Evolutionary conservation across 2,329 filamentous ascomycete species (phyloP), one percentile per base, ranked within the genome.

Genomic region (Ascochyta fabae): DNA sequence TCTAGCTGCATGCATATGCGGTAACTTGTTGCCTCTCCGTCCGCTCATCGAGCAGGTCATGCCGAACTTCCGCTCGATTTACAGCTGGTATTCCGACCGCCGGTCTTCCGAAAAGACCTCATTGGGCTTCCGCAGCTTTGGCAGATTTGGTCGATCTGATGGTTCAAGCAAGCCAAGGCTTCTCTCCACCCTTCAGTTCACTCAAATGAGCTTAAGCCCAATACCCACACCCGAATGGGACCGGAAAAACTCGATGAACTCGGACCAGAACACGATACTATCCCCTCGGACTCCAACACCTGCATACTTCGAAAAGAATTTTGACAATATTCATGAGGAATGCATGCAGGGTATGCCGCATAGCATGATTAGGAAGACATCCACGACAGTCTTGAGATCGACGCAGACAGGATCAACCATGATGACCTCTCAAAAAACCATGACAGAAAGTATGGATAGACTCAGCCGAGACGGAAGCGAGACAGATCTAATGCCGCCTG

Each of bases 1-100:
- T 5, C 45, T 64, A 9, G 40, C 58, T 15, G 61, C 61, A 12
- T 64, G 58, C 27, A 54, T 61, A 6, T 61, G 58, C 22, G 61
- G 61, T 24, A 64, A 64, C 34, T 16, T 61, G 19, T 40, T 64
- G 35, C 48, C 61, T 13, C 56, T 64, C 15, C 60, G 60, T 13
- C 58, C 60, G 6, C 60, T 62, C 16, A 35, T 64, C 42, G 53
- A 64, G 6, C 33, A 56, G 26, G 23, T 58, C 12, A 43, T 58
- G 7, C 53, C 55, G 5, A 39, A 38, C 22, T 34, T 61, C 36
- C 58, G 54, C 19, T 60, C 54, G 15, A 35, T 58, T 13, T 44
- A 56, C 38, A 50, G 40, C 45, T 43, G 48, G 27, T 56, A 53
- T 38, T 52, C 57, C 4, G 26, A 47, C n/a, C n/a, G 43, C 22